These are phyloP conservation scores for Cercospora sp. DNA, from an alignment of 2,329 filamentous ascomycete genomes.

Conservation along the genomic window DNA sequence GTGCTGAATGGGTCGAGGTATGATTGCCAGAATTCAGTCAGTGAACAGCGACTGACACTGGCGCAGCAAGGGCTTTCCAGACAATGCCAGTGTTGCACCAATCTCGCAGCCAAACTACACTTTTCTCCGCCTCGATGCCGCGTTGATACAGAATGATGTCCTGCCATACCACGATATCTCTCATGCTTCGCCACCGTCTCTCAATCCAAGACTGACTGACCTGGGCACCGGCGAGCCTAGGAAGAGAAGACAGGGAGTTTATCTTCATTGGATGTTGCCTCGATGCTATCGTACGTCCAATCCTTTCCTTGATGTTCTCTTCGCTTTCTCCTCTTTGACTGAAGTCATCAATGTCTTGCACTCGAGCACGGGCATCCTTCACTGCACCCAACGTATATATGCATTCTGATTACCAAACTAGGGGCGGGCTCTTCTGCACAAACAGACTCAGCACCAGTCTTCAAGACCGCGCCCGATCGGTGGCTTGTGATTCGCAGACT, in stretches of 20 bases:
- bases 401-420: neutral
- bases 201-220: neutral
- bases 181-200: neutral
- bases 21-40: neutral
- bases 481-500: conserved; percentile 20
- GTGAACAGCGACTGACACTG: neutral
- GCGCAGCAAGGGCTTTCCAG: neutral
- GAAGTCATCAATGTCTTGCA: no score
- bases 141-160: neutral
- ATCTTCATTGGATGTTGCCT: neutral
- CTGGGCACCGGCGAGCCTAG: neutral
- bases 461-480: conserved; percentile 13
- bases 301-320: no score
- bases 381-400: neutral
- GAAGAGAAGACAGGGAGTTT: neutral
- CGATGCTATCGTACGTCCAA: neutral
- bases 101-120: neutral
- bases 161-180: neutral
- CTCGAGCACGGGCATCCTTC: no score
- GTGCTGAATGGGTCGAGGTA: conserved; percentile 8
- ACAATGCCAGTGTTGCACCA: neutral
- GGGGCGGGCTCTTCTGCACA: conserved; percentile 1
- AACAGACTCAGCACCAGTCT: conserved; percentile 11
- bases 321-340: no score
- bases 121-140: neutral